Base-by-base conservation (phyloP, 306 rosid genomes). In the Urtica urens region DNA sequence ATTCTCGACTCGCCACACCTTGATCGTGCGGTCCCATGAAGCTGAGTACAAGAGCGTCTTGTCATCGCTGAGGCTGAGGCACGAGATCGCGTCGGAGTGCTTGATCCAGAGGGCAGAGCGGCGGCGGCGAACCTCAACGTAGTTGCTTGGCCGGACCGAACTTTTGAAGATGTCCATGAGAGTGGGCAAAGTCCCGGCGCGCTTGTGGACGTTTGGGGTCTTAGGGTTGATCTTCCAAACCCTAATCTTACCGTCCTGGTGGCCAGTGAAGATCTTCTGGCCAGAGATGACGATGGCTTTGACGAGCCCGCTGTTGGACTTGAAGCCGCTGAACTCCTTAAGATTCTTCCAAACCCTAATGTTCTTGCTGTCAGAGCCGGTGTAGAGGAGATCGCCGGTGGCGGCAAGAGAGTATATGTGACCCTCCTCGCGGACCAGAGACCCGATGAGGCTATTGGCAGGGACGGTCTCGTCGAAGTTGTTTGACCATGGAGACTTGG, bases 311-410 rank as follows among this genome's bases (percentile, higher is more conserved):
- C 97, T 90, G 63, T 72, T 78, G 0, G 95, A 81, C 60, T 90
- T 90, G 63, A 90, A 90, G 0, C 84, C 95, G 1, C 74, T 67
- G 47, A 62, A 81, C 48, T 90, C 93, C 44, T 76, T 65, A 0
- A 90, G 78, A 39, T 81, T 81, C 78, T 90, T 90, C 97, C 95
- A 90, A 0, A 90, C 97, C 0, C 97, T 76, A 17, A 90, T 90
- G 72, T 90, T 90, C 76, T 81, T 90, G 46, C 93, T 79, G 47
- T 90, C 97, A 10, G 97, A 90, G 17, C 97, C 97, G 1, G 97
- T 90, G 78, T 84, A 90, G 1, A 90, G 35, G 3, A 84, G 75
- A 3, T 84, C 87, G 0, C 84, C 75, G 5, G 77, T 33, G 18
- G 93, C 78, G 0, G 97, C 97, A 1, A 90, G 41, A 0, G 97